Percentiles rank a stretch among this genome's conserved stretches.
Evolutionary conservation across 257 asterid species (phyloP).

Genomic region (Agastache rugosa): DNA sequence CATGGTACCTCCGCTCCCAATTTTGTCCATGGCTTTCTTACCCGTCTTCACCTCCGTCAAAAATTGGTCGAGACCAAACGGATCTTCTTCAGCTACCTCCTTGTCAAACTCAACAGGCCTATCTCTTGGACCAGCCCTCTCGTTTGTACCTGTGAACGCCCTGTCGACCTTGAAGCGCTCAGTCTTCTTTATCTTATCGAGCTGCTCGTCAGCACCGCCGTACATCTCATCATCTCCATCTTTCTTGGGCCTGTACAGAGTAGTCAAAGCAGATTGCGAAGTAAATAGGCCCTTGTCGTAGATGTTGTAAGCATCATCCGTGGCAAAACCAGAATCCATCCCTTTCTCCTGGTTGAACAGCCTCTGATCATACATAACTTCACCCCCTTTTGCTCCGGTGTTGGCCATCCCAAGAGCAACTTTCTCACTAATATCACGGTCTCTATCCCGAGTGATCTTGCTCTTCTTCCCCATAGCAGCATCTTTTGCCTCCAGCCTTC

Average conservation of each 20-base stretch:
- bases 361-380: constrained; percentile 87
- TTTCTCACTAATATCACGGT: constrained; percentile 87
- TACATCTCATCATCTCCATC: constrained; percentile 79
- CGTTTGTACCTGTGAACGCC: constrained; percentile 76
- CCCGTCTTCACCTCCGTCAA: constrained; percentile 90
- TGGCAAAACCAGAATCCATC: constrained; percentile 88
- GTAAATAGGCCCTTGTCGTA: constrained; percentile 84
- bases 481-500: constrained; percentile 90
- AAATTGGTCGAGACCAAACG: constrained; percentile 88
- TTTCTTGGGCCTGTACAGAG: constrained; percentile 84
- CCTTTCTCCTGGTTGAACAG: constrained; percentile 93
- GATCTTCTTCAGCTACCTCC: constrained; percentile 76
- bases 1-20: constrained; percentile 70
- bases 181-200: constrained; percentile 85
- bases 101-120: constrained; percentile 85
- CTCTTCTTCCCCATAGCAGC: constrained; percentile 91
- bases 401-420: constrained; percentile 91
- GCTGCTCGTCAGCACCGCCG: constrained; percentile 88
- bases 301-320: constrained; percentile 76
- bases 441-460: constrained; percentile 86
- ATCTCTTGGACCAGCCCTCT: constrained; percentile 71
- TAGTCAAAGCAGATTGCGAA: constrained; percentile 71
- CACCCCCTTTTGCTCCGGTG: constrained; percentile 67
- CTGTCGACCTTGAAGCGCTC: constrained; percentile 82
- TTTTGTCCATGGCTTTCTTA: constrained; percentile 78